Evolutionary conservation across 768 basidiomycete species (phyloP).

Genomic region (Podaxis carcinomalis): DNA sequence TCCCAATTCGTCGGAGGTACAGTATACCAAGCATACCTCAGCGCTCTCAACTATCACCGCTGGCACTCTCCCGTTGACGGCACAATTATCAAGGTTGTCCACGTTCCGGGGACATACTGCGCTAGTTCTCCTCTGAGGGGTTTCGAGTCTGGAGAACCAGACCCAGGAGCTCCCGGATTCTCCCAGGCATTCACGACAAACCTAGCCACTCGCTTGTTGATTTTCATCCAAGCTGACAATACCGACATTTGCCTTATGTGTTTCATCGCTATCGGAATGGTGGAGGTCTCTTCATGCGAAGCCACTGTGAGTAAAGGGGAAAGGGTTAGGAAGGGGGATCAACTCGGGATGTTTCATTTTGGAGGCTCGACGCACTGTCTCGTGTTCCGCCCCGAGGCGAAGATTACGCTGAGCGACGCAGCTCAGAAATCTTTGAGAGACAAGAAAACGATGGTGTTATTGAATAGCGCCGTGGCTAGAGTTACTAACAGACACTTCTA

Average conservation of each 20-base stretch:
- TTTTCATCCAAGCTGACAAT: conserved; percentile 55
- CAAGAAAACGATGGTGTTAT: background rate
- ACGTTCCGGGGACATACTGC: conserved; percentile 51
- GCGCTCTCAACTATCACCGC: conserved; percentile 52
- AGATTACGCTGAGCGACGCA: background rate
- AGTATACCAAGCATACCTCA: conserved; percentile 56
- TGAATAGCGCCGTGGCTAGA: background rate
- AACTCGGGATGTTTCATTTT: conserved; percentile 63
- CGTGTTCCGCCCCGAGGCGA: conserved; percentile 4
- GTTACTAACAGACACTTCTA: background rate
- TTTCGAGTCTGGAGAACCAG: conserved; percentile 12
- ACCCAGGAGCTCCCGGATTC: conserved; percentile 15
- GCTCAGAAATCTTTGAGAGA: background rate
- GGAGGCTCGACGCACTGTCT: conserved; percentile 50
- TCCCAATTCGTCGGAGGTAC: conserved; percentile 47
- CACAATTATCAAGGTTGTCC: conserved; percentile 30
- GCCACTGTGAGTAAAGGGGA: conserved; percentile 44
- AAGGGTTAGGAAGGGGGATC: conserved; percentile 45
- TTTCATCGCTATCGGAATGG: conserved; percentile 57
- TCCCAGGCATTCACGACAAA: conserved; percentile 39
- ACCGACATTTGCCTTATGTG: conserved; percentile 51
- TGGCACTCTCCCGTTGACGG: conserved; percentile 60
- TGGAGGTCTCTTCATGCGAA: conserved; percentile 58
- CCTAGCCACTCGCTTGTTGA: conserved; percentile 45
- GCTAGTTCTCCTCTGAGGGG: conserved; percentile 26